Base-by-base conservation (phyloP, 331 rosid genomes). In the Erythrophleum ivorense region DNA sequence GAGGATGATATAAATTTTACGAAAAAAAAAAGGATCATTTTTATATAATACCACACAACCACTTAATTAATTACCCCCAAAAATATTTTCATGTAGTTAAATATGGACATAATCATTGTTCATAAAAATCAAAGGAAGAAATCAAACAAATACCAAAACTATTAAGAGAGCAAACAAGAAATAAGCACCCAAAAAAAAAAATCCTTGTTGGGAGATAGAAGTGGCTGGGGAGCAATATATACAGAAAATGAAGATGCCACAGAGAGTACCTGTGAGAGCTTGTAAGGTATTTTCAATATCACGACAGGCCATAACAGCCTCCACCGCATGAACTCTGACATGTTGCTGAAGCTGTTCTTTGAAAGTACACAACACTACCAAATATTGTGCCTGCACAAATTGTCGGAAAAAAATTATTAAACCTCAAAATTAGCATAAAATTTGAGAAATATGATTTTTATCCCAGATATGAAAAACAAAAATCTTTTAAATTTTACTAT, bases 301-400 rank as follows among this genome's bases (percentile, higher is more conserved):
- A 78, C 99, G 99, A 94, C 99, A 96, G n/a, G 94, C 98, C 95
- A 96, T 89, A 79, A 96, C 99, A 52, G 99, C 99, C 86, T 96
- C 99, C 19, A 96, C 97, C 40, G 99, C 99, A 80, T 94, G 98
- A 78, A 94, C 93, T 87, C 97, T 88, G 58, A 96, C 98, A 90
- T 96, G 99, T 43, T 96, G 97, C 73, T 94, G 99, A 84, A 96
- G 99, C 75, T 96, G 99, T 40, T 96, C 99, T 88, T 96, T 96
- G 84, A 94, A 96, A 45, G 82, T 88, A 80, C 97, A 92, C 85
- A 96, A 63, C 46, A 94, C 92, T 62, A 94, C 82, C 93, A 94
- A 85, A 77, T 96, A 96, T 66, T 96, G 98, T 52, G 89, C 94
- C 99, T 96, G 91, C 69, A 76, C 34, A 31, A 63, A 12, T 68